phyloP scores from a whole-genome alignment of 163 green algal species.

The Scenedesmus sp. region DNA sequence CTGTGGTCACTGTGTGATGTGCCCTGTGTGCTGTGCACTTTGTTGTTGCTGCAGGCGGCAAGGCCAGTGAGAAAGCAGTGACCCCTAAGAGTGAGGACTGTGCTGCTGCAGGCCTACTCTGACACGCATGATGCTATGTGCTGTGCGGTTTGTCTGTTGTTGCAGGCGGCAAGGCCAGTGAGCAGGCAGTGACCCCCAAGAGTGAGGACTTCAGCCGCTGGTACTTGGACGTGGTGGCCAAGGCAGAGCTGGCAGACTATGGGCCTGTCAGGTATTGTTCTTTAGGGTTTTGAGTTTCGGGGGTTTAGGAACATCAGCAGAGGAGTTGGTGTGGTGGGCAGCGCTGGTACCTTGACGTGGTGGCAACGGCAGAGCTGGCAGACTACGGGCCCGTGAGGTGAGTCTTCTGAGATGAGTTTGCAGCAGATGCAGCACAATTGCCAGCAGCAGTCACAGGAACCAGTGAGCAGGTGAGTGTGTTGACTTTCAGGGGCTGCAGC shows the following conservation, averaged over 20 bases:
- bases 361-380: slow-evolving; percentile 93
- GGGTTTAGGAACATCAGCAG: too few species aligned
- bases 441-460: too few species aligned
- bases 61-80: slow-evolving; percentile 66
- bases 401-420: background rate
- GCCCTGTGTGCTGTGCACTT: background rate
- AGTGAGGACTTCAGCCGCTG: slow-evolving; percentile 90
- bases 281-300: too few species aligned
- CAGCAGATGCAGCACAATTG: too few species aligned
- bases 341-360: slow-evolving; percentile 98
- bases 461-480: too few species aligned
- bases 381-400: slow-evolving; percentile 95
- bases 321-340: too few species aligned
- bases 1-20: too few species aligned
- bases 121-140: background rate
- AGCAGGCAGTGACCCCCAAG: slow-evolving; percentile 74
- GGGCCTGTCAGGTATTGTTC: slow-evolving; percentile 84
- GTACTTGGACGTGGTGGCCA: slow-evolving; percentile 98
- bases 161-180: slow-evolving; percentile 59
- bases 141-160: background rate
- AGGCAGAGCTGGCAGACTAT: slow-evolving; percentile 97
- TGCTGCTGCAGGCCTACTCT: background rate
- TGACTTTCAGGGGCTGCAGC: too few species aligned
- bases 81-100: slow-evolving; percentile 83
- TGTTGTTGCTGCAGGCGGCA: slow-evolving; percentile 51